Percentiles rank a stretch among this genome's conserved stretches.
These are phyloP conservation scores for Teunomyces stri DNA, from an alignment of 805 yeast genomes.

Conservation along the genomic window DNA sequence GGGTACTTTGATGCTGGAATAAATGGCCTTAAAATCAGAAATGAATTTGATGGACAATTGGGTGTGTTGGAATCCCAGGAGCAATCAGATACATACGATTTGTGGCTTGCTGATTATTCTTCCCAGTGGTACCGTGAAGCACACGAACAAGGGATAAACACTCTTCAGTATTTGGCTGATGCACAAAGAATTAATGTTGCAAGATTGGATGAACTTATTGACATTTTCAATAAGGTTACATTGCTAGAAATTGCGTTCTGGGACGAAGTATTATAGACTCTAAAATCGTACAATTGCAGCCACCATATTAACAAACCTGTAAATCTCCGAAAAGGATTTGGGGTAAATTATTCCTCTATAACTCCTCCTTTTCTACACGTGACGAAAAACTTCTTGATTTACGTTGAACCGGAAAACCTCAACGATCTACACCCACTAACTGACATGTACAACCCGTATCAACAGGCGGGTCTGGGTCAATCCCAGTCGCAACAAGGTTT, in stretches of 20 bases:
- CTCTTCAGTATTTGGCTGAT: constrained; percentile 44
- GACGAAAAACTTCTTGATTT: background rate
- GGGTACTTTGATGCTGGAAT: constrained; percentile 65
- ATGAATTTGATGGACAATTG: constrained; percentile 18
- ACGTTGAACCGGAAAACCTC: constrained; percentile 2
- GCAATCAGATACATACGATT: constrained; percentile 31
- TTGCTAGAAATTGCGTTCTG: constrained; percentile 66
- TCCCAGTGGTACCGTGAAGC: constrained; percentile 58
- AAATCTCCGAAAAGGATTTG: background rate
- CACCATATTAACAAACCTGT: background rate
- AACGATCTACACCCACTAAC: background rate
- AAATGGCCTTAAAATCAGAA: constrained; percentile 24
- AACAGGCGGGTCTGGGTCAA: constrained; percentile 16
- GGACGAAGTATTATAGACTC: constrained; percentile 42
- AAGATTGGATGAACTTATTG: constrained; percentile 50
- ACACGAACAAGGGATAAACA: constrained; percentile 46
- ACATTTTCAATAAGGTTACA: constrained; percentile 59
- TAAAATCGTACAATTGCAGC: background rate
- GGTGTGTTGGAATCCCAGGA: constrained; percentile 12
- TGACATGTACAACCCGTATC: constrained; percentile 41
- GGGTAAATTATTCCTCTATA: background rate
- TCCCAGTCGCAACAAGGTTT: constrained; percentile 28
- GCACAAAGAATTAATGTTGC: constrained; percentile 32
- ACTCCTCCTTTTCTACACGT: background rate
- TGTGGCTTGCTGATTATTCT: constrained; percentile 65